phyloP scores from a whole-genome alignment of 768 basidiomycete species.

The Kwoniella pini region DNA sequence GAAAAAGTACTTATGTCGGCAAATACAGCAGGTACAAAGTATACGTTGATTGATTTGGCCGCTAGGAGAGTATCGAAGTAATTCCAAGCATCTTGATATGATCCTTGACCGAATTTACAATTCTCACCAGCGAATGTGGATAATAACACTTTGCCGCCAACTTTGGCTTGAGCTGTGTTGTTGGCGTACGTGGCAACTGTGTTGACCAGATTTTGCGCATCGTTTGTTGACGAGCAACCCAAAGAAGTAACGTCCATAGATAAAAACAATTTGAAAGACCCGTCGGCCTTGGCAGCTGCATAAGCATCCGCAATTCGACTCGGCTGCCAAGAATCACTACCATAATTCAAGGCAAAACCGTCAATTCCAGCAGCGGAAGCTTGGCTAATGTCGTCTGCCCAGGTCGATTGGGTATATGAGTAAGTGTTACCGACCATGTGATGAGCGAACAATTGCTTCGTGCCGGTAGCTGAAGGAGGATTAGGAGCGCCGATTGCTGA shows the following conservation, averaged over 20 bases:
- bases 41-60: constrained; percentile 8
- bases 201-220: constrained; percentile 37
- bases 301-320: constrained; percentile 49
- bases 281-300: constrained; percentile 41
- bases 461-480: constrained; percentile 26
- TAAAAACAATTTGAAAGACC: constrained; percentile 46
- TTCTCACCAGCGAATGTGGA: constrained; percentile 54
- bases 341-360: constrained; percentile 57
- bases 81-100: constrained; percentile 45
- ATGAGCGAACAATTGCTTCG: constrained; percentile 46
- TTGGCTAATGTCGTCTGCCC: constrained; percentile 52
- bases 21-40: constrained; percentile 38
- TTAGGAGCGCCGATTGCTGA: constrained; percentile 24
- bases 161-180: constrained; percentile 49
- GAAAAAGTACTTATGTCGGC: constrained; percentile 32
- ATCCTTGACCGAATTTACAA: constrained; percentile 54
- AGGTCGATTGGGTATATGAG: constrained; percentile 45
- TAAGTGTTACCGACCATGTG: constrained; percentile 54
- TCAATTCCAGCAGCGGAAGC: constrained; percentile 54
- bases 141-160: constrained; percentile 51
- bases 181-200: constrained; percentile 37
- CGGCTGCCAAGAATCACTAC: constrained; percentile 52
- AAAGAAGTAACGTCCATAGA: constrained; percentile 52
- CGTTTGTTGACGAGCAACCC: constrained; percentile 30
- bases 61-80: constrained; percentile 34